phyloP scores from a whole-genome alignment of 805 yeast genomes.

The Metahyphopichia silvanorum region DNA sequence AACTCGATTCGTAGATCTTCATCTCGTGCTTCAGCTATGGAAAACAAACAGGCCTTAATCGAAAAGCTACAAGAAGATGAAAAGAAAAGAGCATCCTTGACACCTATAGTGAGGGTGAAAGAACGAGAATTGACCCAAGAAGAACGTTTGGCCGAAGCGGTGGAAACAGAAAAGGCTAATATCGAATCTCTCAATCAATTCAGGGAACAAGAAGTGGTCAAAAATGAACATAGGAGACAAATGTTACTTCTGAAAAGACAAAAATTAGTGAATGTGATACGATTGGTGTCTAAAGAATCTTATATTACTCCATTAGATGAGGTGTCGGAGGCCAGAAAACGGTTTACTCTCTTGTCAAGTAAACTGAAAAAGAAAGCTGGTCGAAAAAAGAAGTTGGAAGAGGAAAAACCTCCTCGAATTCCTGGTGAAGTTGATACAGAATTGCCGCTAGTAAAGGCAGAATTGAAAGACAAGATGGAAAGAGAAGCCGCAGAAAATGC shows the following conservation, averaged over 20 bases:
- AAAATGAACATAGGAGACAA: conserved; percentile 74
- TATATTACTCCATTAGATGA: conserved; percentile 65
- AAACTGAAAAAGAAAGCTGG: conserved; percentile 43
- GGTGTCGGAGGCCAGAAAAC: conserved; percentile 43
- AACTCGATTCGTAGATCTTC: conserved; percentile 63
- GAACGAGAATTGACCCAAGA: conserved; percentile 62
- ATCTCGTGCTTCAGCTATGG: conserved; percentile 71
- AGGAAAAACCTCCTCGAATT: conserved; percentile 18
- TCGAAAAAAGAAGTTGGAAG: conserved; percentile 41
- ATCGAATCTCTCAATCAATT: conserved; percentile 69
- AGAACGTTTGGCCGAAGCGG: conserved; percentile 76
- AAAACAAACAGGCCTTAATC: conserved; percentile 72
- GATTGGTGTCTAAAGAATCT: conserved; percentile 47
- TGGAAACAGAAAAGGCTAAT: conserved; percentile 79
- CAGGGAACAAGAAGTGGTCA: conserved; percentile 78
- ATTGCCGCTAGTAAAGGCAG: conserved; percentile 24
- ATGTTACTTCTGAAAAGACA: conserved; percentile 63
- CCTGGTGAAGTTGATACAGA: conserved; percentile 31
- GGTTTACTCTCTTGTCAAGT: conserved; percentile 32
- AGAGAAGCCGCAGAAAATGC: conserved; percentile 12
- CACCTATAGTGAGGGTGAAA: conserved; percentile 39
- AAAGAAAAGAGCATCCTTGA: conserved; percentile 47
- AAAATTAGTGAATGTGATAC: conserved; percentile 56
- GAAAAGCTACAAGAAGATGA: conserved; percentile 70
- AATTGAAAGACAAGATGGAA: conserved; percentile 20